These are phyloP conservation scores for Paracorniculantispora psalliotae DNA, from an alignment of 2,329 filamentous ascomycete genomes.

Conservation along the genomic window DNA sequence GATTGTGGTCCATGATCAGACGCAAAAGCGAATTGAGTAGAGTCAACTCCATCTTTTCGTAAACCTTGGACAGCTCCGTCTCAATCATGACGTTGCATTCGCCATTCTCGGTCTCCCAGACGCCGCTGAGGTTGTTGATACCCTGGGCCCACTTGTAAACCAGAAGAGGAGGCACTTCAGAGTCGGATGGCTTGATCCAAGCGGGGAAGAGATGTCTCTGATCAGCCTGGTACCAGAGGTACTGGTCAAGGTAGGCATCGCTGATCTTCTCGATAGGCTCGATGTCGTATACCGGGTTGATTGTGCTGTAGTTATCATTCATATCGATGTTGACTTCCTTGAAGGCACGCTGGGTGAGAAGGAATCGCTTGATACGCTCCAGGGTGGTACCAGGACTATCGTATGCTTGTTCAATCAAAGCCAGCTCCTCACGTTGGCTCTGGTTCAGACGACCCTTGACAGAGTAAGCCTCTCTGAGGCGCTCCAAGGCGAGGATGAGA, in stretches of 20 bases:
- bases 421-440: conserved; percentile 93
- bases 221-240: conserved; percentile 98
- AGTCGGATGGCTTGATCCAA: conserved; percentile 99
- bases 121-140: conserved; percentile 94
- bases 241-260: conserved; percentile 96
- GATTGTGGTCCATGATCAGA: conserved; percentile 98
- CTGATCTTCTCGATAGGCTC: conserved; percentile 99
- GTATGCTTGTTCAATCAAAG: conserved; percentile 95
- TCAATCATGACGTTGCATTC: conserved; percentile 99
- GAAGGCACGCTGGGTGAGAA: conserved; percentile 95
- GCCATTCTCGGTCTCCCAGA: conserved; percentile 90
- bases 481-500: conserved; percentile 87
- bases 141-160: conserved; percentile 99
- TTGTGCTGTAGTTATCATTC: conserved; percentile 99
- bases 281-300: conserved; percentile 98
- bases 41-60: conserved; percentile 98
- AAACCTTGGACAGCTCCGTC: conserved; percentile 97
- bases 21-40: conserved; percentile 88
- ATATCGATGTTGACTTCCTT: conserved; percentile 99
- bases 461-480: conserved; percentile 90
- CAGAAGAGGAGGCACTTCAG: conserved; percentile 88
- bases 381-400: conserved; percentile 95
- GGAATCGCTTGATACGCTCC: conserved; percentile 93
- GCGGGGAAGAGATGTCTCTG: conserved; percentile 94
- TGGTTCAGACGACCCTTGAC: conserved; percentile 96